phyloP scores from a whole-genome alignment of 148 eudicot genomes.

The Fagopyrum tataricum region DNA sequence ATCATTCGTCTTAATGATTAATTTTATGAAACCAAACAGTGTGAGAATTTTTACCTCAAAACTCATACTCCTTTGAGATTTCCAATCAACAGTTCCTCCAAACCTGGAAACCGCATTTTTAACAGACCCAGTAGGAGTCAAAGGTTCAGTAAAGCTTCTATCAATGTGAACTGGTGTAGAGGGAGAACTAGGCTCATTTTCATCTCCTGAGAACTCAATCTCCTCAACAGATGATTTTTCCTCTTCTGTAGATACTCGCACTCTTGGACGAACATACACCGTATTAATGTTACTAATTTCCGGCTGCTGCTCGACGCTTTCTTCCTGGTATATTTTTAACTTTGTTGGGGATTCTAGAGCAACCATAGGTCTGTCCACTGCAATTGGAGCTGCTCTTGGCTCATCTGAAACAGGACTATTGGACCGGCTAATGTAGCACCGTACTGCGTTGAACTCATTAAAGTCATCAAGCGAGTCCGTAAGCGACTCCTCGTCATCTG shows the following conservation, averaged over 20 bases:
- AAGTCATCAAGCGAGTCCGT: background rate
- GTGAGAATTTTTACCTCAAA: constrained; percentile 47
- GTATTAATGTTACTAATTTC: background rate
- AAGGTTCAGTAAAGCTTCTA: constrained; percentile 61
- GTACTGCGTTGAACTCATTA: background rate
- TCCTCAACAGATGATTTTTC: background rate
- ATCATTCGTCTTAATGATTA: too few species aligned
- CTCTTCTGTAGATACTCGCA: background rate
- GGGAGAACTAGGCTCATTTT: constrained; percentile 20
- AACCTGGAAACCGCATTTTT: constrained; percentile 87
- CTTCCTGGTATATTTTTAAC: background rate
- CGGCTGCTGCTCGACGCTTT: background rate
- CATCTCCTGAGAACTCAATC: constrained; percentile 3
- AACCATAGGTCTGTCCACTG: background rate
- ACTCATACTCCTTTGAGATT: constrained; percentile 67
- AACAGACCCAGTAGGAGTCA: constrained; percentile 81
- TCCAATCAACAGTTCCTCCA: constrained; percentile 96
- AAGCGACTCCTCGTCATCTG: background rate
- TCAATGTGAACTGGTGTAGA: constrained; percentile 22
- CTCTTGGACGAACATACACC: constrained; percentile 10
- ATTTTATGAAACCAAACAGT: too few species aligned
- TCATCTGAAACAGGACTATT: background rate
- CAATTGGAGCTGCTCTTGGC: background rate
- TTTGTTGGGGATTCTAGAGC: background rate
- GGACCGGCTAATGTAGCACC: background rate